Percentiles rank a stretch among this genome's conserved stretches.
Evolutionary conservation across 345 rosid species (phyloP).

Genomic region (sweet orange (Citrus sinensis)): DNA sequence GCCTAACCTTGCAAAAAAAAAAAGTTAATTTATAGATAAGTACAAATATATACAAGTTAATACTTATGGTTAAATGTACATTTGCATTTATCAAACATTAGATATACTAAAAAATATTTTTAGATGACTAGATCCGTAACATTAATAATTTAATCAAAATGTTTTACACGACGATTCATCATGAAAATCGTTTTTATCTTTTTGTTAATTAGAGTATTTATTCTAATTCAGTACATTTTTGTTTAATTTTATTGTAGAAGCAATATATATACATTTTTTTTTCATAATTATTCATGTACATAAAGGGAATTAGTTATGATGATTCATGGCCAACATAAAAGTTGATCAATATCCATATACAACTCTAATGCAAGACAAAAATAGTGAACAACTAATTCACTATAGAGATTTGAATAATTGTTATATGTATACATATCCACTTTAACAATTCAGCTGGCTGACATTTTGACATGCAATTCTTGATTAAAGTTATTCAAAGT

Average conservation of each 20-base stretch:
- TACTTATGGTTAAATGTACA: too few species aligned
- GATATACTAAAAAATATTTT: too few species aligned
- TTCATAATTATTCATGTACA: too few species aligned
- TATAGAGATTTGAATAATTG: not conserved
- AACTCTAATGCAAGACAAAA: slow-evolving; percentile 13
- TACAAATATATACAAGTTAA: too few species aligned
- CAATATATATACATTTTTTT: not conserved
- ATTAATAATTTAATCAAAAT: too few species aligned
- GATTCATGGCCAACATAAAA: slow-evolving; percentile 10
- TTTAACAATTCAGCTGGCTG: not conserved
- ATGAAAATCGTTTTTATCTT: too few species aligned
- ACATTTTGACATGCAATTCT: not conserved
- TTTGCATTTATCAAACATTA: too few species aligned
- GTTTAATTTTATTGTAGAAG: too few species aligned
- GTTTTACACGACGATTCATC: too few species aligned
- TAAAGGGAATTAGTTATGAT: not conserved
- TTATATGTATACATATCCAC: not conserved
- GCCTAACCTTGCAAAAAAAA: too few species aligned
- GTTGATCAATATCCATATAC: not conserved
- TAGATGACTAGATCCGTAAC: too few species aligned
- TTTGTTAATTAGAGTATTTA: not conserved
- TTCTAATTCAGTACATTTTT: not conserved
- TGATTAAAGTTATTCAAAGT: not conserved
- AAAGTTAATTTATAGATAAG: too few species aligned
- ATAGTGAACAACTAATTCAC: slow-evolving; percentile 20